These are phyloP conservation scores for Lachancea fermentati DNA, from an alignment of 805 yeast genomes.

Conservation along the genomic window DNA sequence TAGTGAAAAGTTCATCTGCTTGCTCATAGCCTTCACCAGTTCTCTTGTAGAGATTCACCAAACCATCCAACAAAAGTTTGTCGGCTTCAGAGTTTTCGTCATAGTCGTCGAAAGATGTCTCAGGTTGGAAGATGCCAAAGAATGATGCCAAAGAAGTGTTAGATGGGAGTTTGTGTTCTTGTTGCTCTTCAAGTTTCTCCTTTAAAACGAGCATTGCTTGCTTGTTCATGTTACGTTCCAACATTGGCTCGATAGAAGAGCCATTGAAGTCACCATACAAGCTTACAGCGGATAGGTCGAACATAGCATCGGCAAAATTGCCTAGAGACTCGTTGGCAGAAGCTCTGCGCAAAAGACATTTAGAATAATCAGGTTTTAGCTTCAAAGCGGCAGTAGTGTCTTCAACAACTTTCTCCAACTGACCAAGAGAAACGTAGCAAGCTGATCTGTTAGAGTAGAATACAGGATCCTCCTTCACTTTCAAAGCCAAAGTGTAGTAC, in stretches of 20 bases:
- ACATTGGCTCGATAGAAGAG: slow-evolving; percentile 66
- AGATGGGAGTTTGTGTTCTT: slow-evolving; percentile 57
- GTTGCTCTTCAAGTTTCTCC: slow-evolving; percentile 40
- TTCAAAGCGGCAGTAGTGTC: slow-evolving; percentile 84
- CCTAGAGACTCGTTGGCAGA: slow-evolving; percentile 82
- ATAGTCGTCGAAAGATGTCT: slow-evolving; percentile 43
- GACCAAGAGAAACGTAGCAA: slow-evolving; percentile 77
- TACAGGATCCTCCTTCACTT: slow-evolving; percentile 74
- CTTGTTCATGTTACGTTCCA: slow-evolving; percentile 81
- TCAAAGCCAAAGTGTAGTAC: slow-evolving; percentile 72
- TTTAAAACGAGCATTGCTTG: slow-evolving; percentile 71
- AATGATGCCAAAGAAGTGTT: slow-evolving; percentile 80
- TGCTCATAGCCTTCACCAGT: slow-evolving; percentile 35
- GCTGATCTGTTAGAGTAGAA: slow-evolving; percentile 96
- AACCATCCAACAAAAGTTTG: slow-evolving; percentile 57
- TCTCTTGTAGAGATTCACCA: slow-evolving; percentile 47
- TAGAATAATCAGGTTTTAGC: slow-evolving; percentile 83
- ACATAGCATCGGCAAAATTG: slow-evolving; percentile 76
- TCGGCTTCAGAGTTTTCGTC: slow-evolving; percentile 57
- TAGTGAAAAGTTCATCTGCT: slow-evolving; percentile 41
- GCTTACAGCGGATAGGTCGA: slow-evolving; percentile 85
- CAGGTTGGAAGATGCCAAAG: slow-evolving; percentile 74
- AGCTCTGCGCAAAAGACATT: slow-evolving; percentile 91
- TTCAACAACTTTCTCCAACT: slow-evolving; percentile 77
- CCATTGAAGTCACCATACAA: slow-evolving; percentile 79